Percentiles rank a stretch among this genome's conserved stretches.
Conservation (phyloP, 2,329 filamentous ascomycete species). For the Erysiphe pisi region DNA sequence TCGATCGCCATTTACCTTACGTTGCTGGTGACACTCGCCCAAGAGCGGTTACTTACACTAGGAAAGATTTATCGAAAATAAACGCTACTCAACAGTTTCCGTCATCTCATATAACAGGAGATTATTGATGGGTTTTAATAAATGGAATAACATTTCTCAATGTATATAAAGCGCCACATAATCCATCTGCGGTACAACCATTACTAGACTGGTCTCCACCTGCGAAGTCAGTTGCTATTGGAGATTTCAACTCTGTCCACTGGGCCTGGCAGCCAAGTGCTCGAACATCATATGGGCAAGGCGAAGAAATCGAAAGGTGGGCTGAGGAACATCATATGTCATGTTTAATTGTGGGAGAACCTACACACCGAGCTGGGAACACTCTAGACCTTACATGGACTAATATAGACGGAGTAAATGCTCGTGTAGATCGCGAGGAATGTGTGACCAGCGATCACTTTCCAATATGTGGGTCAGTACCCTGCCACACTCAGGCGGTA, state of each 20-base stretch:
- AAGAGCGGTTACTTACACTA: too few species aligned
- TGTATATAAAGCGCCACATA: neutral
- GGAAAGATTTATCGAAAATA: neutral
- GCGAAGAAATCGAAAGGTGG: neutral
- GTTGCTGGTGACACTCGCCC: too few species aligned
- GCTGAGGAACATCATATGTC: neutral
- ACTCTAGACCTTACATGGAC: neutral
- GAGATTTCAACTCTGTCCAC: neutral
- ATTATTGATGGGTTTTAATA: neutral
- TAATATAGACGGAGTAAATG: neutral
- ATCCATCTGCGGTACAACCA: neutral
- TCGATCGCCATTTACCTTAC: too few species aligned
- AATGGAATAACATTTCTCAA: neutral
- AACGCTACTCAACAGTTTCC: neutral
- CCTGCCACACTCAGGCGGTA: neutral
- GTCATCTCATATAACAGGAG: neutral
- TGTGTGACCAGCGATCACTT: neutral
- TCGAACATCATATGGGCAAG: neutral
- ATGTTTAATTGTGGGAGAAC: neutral
- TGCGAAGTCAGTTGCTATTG: neutral
- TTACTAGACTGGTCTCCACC: neutral
- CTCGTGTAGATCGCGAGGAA: neutral
- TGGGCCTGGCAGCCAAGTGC: neutral
- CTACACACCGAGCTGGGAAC: neutral
- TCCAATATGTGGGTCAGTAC: neutral